phyloP scores from a whole-genome alignment of 495 filamentous ascomycete species.

The Neurospora sp. region DNA sequence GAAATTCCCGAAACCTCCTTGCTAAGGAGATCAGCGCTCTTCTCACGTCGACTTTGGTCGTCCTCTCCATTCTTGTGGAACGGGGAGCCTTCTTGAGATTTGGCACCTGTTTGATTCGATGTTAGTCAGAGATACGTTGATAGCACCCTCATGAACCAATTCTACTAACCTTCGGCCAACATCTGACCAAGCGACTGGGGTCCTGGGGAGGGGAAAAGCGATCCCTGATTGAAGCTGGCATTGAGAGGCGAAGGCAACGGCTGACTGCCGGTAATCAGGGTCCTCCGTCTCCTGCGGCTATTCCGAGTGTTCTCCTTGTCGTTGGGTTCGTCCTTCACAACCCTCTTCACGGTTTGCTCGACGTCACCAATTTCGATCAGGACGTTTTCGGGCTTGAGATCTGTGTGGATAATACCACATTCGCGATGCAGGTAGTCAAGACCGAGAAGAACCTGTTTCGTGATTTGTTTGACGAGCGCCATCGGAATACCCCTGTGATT shows the following conservation, averaged over 20 bases:
- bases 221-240: slow-evolving; percentile 71
- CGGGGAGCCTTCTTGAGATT: slow-evolving; percentile 42
- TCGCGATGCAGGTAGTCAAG: slow-evolving; percentile 95
- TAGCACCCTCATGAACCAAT: neutral
- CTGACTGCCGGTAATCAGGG: slow-evolving; percentile 94
- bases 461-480: slow-evolving; percentile 94
- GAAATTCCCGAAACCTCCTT: slow-evolving; percentile 93
- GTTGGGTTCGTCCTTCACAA: slow-evolving; percentile 75
- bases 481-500: slow-evolving; percentile 96
- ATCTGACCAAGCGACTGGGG: slow-evolving; percentile 76
- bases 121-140: neutral
- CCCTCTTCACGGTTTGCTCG: slow-evolving; percentile 88
- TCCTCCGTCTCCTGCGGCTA: slow-evolving; percentile 82
- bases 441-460: slow-evolving; percentile 92
- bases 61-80: slow-evolving; percentile 47
- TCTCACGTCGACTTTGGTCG: slow-evolving; percentile 79
- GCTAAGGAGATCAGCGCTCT: slow-evolving; percentile 84
- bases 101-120: slow-evolving; percentile 25
- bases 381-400: slow-evolving; percentile 96
- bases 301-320: slow-evolving; percentile 89
- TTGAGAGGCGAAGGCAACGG: slow-evolving; percentile 92
- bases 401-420: slow-evolving; percentile 98
- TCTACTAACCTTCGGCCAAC: slow-evolving; percentile 62
- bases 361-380: slow-evolving; percentile 98
- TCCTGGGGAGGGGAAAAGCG: slow-evolving; percentile 57